These are phyloP conservation scores for Talaromyces albobiverticillius DNA, from an alignment of 2,329 filamentous ascomycete genomes.

Conservation along the genomic window DNA sequence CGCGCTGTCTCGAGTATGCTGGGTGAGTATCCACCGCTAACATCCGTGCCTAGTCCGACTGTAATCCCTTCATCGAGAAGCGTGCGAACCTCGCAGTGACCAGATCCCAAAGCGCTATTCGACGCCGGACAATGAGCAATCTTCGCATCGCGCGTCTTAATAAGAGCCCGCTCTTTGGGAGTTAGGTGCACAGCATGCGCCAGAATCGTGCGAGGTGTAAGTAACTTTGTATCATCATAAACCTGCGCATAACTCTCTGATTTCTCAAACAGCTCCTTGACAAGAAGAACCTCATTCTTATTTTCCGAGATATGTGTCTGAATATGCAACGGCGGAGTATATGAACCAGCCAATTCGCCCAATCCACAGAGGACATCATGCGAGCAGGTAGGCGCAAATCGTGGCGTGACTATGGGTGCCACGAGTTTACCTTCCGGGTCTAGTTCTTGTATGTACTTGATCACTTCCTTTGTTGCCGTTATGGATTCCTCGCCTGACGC, in stretches of 20 bases:
- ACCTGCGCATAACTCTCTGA: slow-evolving; percentile 67
- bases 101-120: slow-evolving; percentile 79
- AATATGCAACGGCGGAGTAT: slow-evolving; percentile 57
- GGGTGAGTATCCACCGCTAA: slow-evolving; percentile 81
- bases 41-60: slow-evolving; percentile 86
- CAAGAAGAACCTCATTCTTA: slow-evolving; percentile 66
- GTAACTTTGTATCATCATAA: slow-evolving; percentile 70
- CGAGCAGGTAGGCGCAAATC: slow-evolving; percentile 59
- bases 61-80: slow-evolving; percentile 71
- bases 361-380: slow-evolving; percentile 58
- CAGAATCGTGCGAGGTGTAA: slow-evolving; percentile 72
- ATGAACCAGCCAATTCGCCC: slow-evolving; percentile 61
- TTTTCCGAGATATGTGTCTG: slow-evolving; percentile 95
- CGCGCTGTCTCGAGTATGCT: slow-evolving; percentile 79
- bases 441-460: slow-evolving; percentile 63
- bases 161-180: slow-evolving; percentile 62
- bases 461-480: slow-evolving; percentile 55
- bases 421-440: slow-evolving; percentile 65
- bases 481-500: slow-evolving; percentile 59
- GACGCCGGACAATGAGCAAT: slow-evolving; percentile 84
- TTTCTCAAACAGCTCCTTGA: slow-evolving; percentile 66
- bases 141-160: slow-evolving; percentile 61
- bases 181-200: slow-evolving; percentile 80
- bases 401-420: slow-evolving; percentile 73
- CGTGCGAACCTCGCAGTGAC: slow-evolving; percentile 70